Evolutionary conservation across 495 filamentous ascomycete species (phyloP), one percentile per base, ranked within the genome.

Genomic region (Poronia punctata): DNA sequence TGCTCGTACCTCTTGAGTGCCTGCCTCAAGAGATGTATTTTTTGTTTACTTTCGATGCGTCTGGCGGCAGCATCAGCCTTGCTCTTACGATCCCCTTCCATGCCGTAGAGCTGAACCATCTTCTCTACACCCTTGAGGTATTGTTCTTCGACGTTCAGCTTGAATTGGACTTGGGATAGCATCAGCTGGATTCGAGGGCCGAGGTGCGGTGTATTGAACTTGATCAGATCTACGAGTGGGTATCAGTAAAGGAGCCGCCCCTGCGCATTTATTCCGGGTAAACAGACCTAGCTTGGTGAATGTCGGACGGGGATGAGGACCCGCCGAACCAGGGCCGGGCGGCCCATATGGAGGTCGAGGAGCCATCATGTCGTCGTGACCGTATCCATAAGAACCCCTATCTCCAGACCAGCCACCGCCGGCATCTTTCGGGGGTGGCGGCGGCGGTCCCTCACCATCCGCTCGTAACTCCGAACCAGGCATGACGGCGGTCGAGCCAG

Each of bases 91-190:
- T 99, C 92, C n/a, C 92, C 90, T 62, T 97, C 92, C 67, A 97
- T 88, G 61, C 92, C 82, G 57, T 99, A 99, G 29, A 97, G 72
- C 60, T 88, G 86, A 28, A 94, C 85, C 93, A 99, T 99, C 72
- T 99, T 99, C 64, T 99, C 93, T 49, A 99, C 90, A 44, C 92
- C 92, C 46, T 93, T 93, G 52, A 97, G 92, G 66, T 99, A 99
- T 64, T 99, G 92, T 56, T 96, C 94, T 66, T 99, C 92, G 25
- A 99, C 93, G 53, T 90, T 97, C 32, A 97, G 70, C 66, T 99
- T 99, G 66, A 99, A 99, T 65, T 96, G 88, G 44, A 99, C 78
- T 61, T 99, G 92, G 12, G 92, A 95, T 55, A 99, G 70, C 92
- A 99, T 99, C 48, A 96, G 82, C 68, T 97, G 93, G 56, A 99